Percentiles rank a stretch among this genome's conserved stretches.
Evolutionary conservation across 345 rosid genomes (phyloP).

Genomic region (Crucihimalaya himalaica): DNA sequence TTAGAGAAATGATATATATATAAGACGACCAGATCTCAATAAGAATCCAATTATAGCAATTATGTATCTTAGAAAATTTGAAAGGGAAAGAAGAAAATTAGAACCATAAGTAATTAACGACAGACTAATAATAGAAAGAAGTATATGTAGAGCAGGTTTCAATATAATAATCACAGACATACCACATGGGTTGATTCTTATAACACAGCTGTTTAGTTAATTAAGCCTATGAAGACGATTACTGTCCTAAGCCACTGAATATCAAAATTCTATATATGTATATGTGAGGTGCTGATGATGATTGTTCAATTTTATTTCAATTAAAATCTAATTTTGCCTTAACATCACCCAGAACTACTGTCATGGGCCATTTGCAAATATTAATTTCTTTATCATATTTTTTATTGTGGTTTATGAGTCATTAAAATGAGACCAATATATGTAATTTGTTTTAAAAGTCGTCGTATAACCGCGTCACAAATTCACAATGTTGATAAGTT

Average conservation of each 20-base stretch:
- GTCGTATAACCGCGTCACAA: neutral
- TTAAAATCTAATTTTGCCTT: slow-evolving; percentile 5
- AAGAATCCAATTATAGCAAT: slow-evolving; percentile 26
- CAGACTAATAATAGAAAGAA: slow-evolving; percentile 34
- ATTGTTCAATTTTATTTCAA: slow-evolving; percentile 9
- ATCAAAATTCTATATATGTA: neutral
- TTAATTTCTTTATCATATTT: neutral
- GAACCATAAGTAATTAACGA: slow-evolving; percentile 28
- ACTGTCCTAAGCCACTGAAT: slow-evolving; percentile 42
- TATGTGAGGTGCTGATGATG: slow-evolving; percentile 28
- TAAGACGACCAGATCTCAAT: slow-evolving; percentile 21
- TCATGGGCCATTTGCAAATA: slow-evolving; percentile 30
- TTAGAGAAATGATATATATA: neutral
- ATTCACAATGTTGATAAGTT: too few species aligned
- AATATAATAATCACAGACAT: slow-evolving; percentile 37
- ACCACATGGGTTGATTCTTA: slow-evolving; percentile 46
- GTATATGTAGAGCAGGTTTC: slow-evolving; percentile 32
- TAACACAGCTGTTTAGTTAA: slow-evolving; percentile 42
- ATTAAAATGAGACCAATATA: too few species aligned
- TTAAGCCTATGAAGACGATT: slow-evolving; percentile 37
- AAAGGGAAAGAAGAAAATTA: neutral
- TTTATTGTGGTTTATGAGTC: too few species aligned
- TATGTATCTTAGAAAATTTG: neutral
- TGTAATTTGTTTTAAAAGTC: neutral
- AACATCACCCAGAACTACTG: slow-evolving; percentile 15